These are phyloP conservation scores for Ruellia speciosa DNA, from an alignment of 305 asterid genomes.

Conservation along the genomic window DNA sequence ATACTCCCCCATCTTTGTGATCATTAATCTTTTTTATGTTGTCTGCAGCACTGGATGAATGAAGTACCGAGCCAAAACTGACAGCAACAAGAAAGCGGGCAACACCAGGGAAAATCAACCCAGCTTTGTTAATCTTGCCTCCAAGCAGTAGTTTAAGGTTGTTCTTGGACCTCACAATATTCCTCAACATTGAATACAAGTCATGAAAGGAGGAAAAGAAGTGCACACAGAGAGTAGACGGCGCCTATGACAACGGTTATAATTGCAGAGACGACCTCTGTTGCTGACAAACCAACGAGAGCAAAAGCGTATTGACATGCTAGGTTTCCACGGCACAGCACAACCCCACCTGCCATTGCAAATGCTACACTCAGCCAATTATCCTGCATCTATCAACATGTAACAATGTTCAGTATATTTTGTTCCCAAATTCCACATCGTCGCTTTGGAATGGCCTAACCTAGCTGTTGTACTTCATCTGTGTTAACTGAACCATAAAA, in stretches of 20 bases:
- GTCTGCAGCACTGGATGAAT: conserved; percentile 40
- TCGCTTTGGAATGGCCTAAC: background rate
- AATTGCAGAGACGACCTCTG: no score
- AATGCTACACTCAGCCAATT: no score
- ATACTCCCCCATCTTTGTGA: conserved; percentile 22
- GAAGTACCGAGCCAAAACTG: conserved; percentile 43
- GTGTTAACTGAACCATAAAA: conserved; percentile 33
- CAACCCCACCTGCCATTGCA: no score
- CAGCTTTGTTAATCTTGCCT: conserved; percentile 27
- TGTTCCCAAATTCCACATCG: background rate
- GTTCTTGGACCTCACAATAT: conserved; percentile 26
- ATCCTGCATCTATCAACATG: background rate
- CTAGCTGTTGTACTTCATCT: conserved; percentile 19
- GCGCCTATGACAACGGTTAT: no score
- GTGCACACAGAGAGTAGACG: no score
- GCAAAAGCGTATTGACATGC: no score
- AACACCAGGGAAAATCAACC: conserved; percentile 35
- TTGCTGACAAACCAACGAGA: no score
- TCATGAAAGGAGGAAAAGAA: no score
- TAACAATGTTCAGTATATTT: no score
- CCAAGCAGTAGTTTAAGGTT: conserved; percentile 35
- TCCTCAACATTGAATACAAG: background rate
- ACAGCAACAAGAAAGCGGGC: conserved; percentile 52
- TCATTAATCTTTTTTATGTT: conserved; percentile 29
- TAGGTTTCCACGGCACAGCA: no score